Percentiles rank a stretch among this genome's conserved stretches.
Evolutionary conservation across 805 yeast genomes (phyloP).

Genomic region (Lachancea meyersii): DNA sequence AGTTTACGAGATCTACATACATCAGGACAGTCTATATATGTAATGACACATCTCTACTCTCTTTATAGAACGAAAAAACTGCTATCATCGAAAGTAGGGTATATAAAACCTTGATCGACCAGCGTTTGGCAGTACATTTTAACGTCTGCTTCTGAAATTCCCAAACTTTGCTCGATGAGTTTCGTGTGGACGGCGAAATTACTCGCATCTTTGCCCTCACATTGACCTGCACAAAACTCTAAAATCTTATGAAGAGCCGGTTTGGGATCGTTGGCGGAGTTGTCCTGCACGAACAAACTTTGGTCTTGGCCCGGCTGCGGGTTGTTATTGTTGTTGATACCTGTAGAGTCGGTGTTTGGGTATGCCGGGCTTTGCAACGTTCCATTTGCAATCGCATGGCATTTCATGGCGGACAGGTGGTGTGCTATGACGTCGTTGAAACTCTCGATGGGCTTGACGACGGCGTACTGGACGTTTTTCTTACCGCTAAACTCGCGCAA

Average conservation of each 20-base stretch:
- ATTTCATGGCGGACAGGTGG: conserved; percentile 54
- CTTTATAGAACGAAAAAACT: conserved; percentile 47
- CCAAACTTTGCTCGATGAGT: conserved; percentile 52
- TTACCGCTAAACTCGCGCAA: conserved; percentile 56
- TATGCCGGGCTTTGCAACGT: conserved; percentile 22
- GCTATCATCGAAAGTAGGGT: conserved; percentile 63
- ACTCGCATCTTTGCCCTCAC: conserved; percentile 43
- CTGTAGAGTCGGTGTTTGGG: conserved; percentile 7
- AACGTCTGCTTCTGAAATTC: conserved; percentile 44
- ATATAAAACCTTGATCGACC: conserved; percentile 62
- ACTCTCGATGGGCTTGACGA: conserved; percentile 50
- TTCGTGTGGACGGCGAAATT: conserved; percentile 68
- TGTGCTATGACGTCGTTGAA: conserved; percentile 67
- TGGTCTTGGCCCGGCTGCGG: conserved; percentile 21
- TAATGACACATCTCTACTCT: neutral
- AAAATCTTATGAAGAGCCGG: conserved; percentile 40
- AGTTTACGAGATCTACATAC: too few relatives aligned
- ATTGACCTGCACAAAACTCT: conserved; percentile 44
- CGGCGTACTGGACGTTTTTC: conserved; percentile 59
- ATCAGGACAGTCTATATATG: neutral
- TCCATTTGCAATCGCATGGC: conserved; percentile 53
- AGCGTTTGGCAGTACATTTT: conserved; percentile 45
- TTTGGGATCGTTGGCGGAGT: conserved; percentile 28
- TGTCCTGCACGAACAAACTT: conserved; percentile 42
- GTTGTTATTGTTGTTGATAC: conserved; percentile 14